Conservation (phyloP, 2,329 filamentous ascomycete species). For the Curvularia eragrostidis region DNA sequence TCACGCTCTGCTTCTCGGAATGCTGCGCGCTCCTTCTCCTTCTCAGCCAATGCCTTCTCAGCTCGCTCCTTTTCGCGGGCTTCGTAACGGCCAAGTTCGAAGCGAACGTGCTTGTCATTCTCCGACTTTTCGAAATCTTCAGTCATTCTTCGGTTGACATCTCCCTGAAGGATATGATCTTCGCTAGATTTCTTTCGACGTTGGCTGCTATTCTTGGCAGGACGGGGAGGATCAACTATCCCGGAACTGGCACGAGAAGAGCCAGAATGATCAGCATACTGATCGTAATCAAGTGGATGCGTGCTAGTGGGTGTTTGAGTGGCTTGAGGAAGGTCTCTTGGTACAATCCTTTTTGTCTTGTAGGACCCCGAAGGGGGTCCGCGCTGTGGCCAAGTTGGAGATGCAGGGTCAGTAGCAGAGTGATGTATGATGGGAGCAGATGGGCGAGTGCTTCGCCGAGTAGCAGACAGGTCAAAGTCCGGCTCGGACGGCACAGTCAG, state of each 20-base stretch:
- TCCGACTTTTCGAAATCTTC: slow-evolving; percentile 24
- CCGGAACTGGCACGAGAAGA: slow-evolving; percentile 32
- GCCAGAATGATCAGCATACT: slow-evolving; percentile 25
- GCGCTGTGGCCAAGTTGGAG: slow-evolving; percentile 26
- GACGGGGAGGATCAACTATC: slow-evolving; percentile 32
- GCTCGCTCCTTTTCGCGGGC: slow-evolving; percentile 28
- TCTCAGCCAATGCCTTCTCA: slow-evolving; percentile 31
- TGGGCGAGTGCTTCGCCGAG: slow-evolving; percentile 29
- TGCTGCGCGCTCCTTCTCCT: slow-evolving; percentile 26
- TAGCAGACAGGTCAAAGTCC: slow-evolving; percentile 38
- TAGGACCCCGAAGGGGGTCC: slow-evolving; percentile 26
- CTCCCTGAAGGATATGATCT: slow-evolving; percentile 33
- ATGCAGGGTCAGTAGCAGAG: slow-evolving; percentile 22
- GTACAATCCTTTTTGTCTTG: slow-evolving; percentile 27
- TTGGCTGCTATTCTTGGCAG: slow-evolving; percentile 30
- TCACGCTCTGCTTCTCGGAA: slow-evolving; percentile 27
- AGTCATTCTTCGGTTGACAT: slow-evolving; percentile 27
- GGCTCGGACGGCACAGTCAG: slow-evolving; percentile 38
- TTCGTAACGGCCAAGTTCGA: slow-evolving; percentile 36
- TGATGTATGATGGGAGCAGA: slow-evolving; percentile 41
- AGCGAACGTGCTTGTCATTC: slow-evolving; percentile 35
- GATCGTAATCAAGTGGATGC: slow-evolving; percentile 32
- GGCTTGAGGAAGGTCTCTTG: slow-evolving; percentile 23
- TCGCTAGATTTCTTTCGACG: slow-evolving; percentile 30
- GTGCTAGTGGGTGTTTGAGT: slow-evolving; percentile 18